Conservation (phyloP, 116 monocot species). For the Posidonia oceanica region DNA sequence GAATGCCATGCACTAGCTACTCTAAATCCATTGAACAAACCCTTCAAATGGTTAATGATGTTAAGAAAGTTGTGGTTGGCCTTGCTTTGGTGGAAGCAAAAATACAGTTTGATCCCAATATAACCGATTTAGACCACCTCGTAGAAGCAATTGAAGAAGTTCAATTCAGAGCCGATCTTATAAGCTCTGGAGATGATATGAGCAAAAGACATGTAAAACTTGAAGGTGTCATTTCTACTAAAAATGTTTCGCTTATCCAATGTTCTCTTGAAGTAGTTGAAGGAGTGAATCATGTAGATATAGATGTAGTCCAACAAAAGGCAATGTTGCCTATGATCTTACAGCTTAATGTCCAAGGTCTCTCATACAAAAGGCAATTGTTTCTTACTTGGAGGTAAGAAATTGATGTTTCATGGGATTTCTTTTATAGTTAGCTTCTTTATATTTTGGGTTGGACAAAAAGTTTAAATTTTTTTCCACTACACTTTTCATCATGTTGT, state of each 20-base stretch:
- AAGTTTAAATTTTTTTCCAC: background rate
- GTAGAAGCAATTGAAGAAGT: constrained; percentile 66
- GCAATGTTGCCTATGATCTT: constrained; percentile 61
- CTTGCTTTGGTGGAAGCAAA: constrained; percentile 94
- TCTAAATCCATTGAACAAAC: constrained; percentile 77
- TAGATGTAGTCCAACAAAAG: constrained; percentile 38
- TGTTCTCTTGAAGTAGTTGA: constrained; percentile 51
- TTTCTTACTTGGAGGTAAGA: constrained; percentile 87
- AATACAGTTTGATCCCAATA: constrained; percentile 61
- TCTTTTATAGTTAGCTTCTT: too few species aligned
- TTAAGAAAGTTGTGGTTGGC: constrained; percentile 79
- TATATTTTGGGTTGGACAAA: background rate
- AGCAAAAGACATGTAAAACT: constrained; percentile 64
- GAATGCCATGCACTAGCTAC: constrained; percentile 90
- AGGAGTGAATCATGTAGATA: constrained; percentile 67
- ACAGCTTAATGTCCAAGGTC: constrained; percentile 56
- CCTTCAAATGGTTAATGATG: constrained; percentile 52
- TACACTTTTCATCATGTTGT: background rate
- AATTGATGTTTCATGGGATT: background rate
- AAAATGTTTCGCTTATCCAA: constrained; percentile 43
- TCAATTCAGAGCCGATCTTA: constrained; percentile 72
- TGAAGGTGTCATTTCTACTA: constrained; percentile 47
- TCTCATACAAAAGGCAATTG: constrained; percentile 55
- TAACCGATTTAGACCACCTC: constrained; percentile 34
- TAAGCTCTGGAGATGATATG: constrained; percentile 57